Evolutionary conservation across 2,329 filamentous ascomycete genomes (phyloP).

Genomic region (Neofusicoccum sp.): DNA sequence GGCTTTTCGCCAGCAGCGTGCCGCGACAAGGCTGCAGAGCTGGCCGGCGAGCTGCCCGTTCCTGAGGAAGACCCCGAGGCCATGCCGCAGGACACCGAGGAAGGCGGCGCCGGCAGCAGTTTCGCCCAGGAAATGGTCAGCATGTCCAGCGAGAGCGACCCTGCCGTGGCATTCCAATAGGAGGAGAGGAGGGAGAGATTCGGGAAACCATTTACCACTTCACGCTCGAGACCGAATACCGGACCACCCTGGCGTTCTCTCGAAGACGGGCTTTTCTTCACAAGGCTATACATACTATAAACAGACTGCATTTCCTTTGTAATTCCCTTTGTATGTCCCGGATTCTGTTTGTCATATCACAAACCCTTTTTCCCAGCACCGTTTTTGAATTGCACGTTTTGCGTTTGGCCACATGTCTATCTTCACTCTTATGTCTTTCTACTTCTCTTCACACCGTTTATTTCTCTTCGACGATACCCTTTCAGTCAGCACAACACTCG

Average conservation of each 20-base stretch:
- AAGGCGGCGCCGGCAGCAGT: slow-evolving; percentile 9
- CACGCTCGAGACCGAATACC: background rate
- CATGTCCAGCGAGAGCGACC: slow-evolving; percentile 16
- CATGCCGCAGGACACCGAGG: slow-evolving; percentile 15
- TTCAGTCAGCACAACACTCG: slow-evolving; percentile 19
- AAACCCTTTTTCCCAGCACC: background rate
- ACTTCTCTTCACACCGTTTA: slow-evolving; percentile 8
- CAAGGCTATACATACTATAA: background rate
- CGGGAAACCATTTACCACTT: background rate
- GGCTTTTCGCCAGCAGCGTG: slow-evolving; percentile 88
- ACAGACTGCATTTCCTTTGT: slow-evolving; percentile 10
- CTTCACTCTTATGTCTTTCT: slow-evolving; percentile 11
- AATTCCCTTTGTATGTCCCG: background rate
- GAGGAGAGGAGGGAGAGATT: background rate
- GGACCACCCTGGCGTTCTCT: background rate
- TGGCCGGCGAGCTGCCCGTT: slow-evolving; percentile 37
- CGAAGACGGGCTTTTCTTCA: background rate
- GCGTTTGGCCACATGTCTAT: too few species aligned
- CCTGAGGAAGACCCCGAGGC: slow-evolving; percentile 14
- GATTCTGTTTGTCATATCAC: background rate
- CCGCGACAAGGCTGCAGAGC: slow-evolving; percentile 73
- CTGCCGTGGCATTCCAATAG: slow-evolving; percentile 15
- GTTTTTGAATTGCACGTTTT: slow-evolving; percentile 1
- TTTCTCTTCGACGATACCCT: slow-evolving; percentile 15
- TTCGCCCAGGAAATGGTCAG: slow-evolving; percentile 17